Evolutionary conservation across 768 basidiomycete species (phyloP).

Genomic region (Vishniacozyma victoriae): DNA sequence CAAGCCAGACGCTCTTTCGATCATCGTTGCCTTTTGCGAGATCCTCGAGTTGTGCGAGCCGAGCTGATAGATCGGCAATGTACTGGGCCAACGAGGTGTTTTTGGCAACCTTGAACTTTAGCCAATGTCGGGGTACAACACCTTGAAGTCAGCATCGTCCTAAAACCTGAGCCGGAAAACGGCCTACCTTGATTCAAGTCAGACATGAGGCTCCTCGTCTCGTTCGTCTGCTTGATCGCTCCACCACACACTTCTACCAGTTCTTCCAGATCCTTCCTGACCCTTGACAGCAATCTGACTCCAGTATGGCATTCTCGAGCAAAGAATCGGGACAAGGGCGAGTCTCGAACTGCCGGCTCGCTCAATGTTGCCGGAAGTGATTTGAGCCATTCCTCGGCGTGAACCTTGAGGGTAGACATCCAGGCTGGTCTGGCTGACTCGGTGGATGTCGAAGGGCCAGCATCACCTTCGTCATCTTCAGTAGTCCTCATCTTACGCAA

Average conservation of each 20-base stretch:
- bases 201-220: constrained; percentile 84
- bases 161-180: background rate
- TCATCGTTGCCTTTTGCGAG: constrained; percentile 54
- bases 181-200: constrained; percentile 74
- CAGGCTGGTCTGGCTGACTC: constrained; percentile 69
- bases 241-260: constrained; percentile 81
- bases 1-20: constrained; percentile 68
- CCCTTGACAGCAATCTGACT: constrained; percentile 66
- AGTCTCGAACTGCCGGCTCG: constrained; percentile 52
- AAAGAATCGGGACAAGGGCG: constrained; percentile 84
- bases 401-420: constrained; percentile 80
- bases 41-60: constrained; percentile 73
- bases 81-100: constrained; percentile 76
- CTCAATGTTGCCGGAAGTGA: constrained; percentile 71
- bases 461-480: constrained; percentile 34
- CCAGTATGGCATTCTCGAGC: constrained; percentile 79
- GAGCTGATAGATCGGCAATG: constrained; percentile 73
- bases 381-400: constrained; percentile 76
- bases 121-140: constrained; percentile 82
- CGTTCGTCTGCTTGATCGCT: constrained; percentile 89
- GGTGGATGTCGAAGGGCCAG: background rate
- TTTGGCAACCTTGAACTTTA: constrained; percentile 77
- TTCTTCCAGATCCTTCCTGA: constrained; percentile 72
- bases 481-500: constrained; percentile 80
- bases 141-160: constrained; percentile 53